Percentiles rank a stretch among this genome's conserved stretches.
These are phyloP conservation scores for Globisporangium cylindrosporum DNA, from an alignment of 352 stramenopile genomes.

Conservation along the genomic window DNA sequence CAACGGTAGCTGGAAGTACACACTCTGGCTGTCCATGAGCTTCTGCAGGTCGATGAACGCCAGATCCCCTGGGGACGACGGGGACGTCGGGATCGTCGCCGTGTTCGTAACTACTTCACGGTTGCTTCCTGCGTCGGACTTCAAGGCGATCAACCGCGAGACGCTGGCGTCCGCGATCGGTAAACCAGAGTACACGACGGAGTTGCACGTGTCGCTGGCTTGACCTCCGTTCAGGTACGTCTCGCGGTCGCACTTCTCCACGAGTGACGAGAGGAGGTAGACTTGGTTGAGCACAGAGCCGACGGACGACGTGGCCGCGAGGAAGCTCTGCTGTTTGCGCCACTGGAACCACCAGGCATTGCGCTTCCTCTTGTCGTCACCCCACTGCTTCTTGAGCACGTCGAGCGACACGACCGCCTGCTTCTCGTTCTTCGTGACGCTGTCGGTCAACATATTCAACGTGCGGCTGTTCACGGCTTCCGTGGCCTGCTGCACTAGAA, in stretches of 20 bases:
- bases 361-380: not conserved
- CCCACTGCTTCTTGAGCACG: constrained; percentile 4
- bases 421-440: not conserved
- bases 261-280: not conserved
- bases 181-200: not conserved
- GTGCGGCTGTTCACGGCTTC: not conserved
- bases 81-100: not conserved
- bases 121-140: not conserved
- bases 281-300: not conserved
- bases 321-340: not conserved
- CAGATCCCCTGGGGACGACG: constrained; percentile 1
- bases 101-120: not conserved
- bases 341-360: constrained; percentile 3
- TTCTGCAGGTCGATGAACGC: constrained; percentile 5
- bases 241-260: constrained; percentile 4
- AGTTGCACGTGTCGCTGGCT: constrained; percentile 5
- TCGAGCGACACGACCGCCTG: not conserved
- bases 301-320: not conserved
- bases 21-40: constrained; percentile 2
- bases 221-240: not conserved
- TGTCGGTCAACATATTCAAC: not conserved
- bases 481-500: not conserved
- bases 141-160: not conserved
- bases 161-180: constrained; percentile 3
- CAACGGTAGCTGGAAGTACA: not conserved